Evolutionary conservation across 2,329 filamentous ascomycete species (phyloP), one percentile per base, ranked within the genome.

Genomic region (Microcera coccophila): DNA sequence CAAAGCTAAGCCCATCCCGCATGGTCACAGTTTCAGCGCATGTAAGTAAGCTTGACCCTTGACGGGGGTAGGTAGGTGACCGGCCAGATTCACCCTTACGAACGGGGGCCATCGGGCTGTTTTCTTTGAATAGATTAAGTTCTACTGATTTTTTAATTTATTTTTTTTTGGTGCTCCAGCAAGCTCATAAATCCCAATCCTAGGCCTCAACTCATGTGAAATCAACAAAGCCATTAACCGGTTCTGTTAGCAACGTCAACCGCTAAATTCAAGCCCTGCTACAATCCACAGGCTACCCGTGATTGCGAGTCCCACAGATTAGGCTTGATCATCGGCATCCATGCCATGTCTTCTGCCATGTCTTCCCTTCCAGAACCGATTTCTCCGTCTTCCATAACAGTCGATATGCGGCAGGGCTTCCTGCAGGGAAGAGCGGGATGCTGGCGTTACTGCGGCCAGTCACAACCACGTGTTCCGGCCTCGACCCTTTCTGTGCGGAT

Each of bases 361-460:
- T 45, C 42, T 47, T 9, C 9, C 31, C 36, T 49, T 49, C 50
- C 42, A 46, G 45, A 41, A 42, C 37, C 41, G 40, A 50, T 52
- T 20, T 42, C 40, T 52, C 39, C 32, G 44, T 34, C 43, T 36
- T 24, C 38, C 40, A 31, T 14, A 34, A 39, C 31, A 44, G 47
- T 46, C 54, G 43, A 38, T 44, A 28, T 21, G 24, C 36, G 36
- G 20, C 38, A 38, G 37, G 34, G 18, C 44, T 34, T 34, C 37
- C 45, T 44, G 50, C 41, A 48, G 41, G 42, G 42, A 36, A 48
- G 22, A n/a, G 45, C 44, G 42, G 45, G 47, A 46, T 15, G 39
- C 47, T 46, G 46, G 45, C 38, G 41, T 39, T 42, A 33, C 38
- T 45, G 40, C 31, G 47, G 38, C 55, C 52, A 58, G 41, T 54